phyloP scores from a whole-genome alignment of 306 rosid species.

The Elaeagnus macrophylla region DNA sequence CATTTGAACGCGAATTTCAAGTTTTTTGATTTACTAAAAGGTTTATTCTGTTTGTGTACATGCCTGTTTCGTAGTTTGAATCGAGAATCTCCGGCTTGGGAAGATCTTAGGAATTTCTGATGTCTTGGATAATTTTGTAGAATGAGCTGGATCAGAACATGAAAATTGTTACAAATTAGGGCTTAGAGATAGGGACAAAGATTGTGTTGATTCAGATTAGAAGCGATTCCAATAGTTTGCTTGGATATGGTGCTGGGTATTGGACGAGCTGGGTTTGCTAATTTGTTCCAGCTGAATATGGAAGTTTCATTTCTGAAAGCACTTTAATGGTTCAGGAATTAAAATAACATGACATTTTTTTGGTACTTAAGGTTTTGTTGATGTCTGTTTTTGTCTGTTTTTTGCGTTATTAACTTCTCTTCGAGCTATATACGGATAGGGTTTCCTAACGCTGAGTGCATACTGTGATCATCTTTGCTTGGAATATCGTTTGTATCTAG shows the following conservation, averaged over 20 bases:
- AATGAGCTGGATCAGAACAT: constrained; percentile 47
- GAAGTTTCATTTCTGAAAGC: not conserved
- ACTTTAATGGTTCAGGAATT: constrained; percentile 21
- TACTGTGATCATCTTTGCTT: constrained; percentile 21
- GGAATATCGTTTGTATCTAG: constrained; percentile 19
- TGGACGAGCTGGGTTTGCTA: constrained; percentile 19
- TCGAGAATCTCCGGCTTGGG: constrained; percentile 13
- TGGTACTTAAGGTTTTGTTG: constrained; percentile 1
- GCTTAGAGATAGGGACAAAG: constrained; percentile 10
- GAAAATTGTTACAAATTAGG: constrained; percentile 25
- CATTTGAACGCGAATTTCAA: constrained; percentile 6
- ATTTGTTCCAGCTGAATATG: constrained; percentile 16
- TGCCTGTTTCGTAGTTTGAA: constrained; percentile 17
- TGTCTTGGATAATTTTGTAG: constrained; percentile 25
- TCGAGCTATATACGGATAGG: constrained; percentile 21
- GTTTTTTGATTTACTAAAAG: constrained; percentile 21
- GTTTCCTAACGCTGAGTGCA: constrained; percentile 19
- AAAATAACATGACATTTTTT: constrained; percentile 11
- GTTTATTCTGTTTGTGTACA: constrained; percentile 22
- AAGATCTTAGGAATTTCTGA: constrained; percentile 17
- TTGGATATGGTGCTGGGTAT: constrained; percentile 14
- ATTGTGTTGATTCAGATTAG: constrained; percentile 13
- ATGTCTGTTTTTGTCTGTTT: constrained; percentile 1
- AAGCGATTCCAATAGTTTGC: constrained; percentile 17
- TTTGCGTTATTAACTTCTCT: constrained; percentile 5